Percentiles rank a stretch among this genome's conserved stretches.
Evolutionary conservation across 139 green algal species (phyloP).

Genomic region (Chlorella sp.): DNA sequence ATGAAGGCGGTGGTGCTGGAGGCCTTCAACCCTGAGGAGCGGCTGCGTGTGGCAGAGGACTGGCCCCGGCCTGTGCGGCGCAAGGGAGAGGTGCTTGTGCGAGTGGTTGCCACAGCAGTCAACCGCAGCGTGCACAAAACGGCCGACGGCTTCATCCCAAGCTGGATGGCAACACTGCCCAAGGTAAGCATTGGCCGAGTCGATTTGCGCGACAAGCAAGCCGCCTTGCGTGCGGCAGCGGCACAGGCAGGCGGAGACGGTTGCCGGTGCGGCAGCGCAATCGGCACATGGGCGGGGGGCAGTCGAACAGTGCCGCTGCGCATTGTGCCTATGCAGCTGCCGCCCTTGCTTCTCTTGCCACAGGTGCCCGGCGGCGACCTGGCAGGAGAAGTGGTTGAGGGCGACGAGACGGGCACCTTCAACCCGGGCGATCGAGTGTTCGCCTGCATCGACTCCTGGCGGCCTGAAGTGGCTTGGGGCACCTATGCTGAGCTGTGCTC

Average conservation of each 20-base stretch:
- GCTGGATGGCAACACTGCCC: neutral
- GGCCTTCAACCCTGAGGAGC: neutral
- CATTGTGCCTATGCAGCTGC: too few relatives aligned
- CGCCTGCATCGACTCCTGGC: neutral
- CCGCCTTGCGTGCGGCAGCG: too few relatives aligned
- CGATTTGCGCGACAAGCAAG: too few relatives aligned
- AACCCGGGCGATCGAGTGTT: neutral
- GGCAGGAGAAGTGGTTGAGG: neutral
- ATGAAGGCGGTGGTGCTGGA: neutral
- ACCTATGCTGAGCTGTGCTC: neutral
- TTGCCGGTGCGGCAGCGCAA: too few relatives aligned
- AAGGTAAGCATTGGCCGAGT: neutral
- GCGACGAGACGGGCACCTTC: neutral
- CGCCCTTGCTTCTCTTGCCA: too few relatives aligned
- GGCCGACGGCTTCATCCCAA: neutral
- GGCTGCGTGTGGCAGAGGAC: neutral
- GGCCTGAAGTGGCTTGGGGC: neutral
- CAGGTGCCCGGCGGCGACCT: conserved; percentile 7
- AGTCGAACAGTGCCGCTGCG: too few relatives aligned
- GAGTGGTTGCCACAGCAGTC: neutral
- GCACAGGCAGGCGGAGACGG: too few relatives aligned
- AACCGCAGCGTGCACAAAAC: neutral
- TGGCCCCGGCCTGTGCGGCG: neutral
- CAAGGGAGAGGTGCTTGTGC: neutral
- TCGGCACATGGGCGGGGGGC: too few relatives aligned